Conservation (phyloP, 2,329 filamentous ascomycete genomes). For the Elsinoe australis region DNA sequence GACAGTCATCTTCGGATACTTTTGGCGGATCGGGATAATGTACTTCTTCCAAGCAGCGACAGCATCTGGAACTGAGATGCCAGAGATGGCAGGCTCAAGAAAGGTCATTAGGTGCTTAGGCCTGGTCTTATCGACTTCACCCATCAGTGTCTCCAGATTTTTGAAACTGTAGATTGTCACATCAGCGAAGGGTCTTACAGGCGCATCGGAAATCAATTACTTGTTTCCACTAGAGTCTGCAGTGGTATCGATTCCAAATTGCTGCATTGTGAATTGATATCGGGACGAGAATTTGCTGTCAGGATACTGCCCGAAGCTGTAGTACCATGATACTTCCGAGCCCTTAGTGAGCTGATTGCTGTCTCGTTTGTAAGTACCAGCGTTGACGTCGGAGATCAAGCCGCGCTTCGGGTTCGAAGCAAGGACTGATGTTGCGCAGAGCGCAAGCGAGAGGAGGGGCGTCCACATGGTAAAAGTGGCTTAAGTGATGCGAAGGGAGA, state of each 20-base stretch:
- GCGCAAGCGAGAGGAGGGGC: too few relatives aligned
- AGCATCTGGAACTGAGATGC: neutral
- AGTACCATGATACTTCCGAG: slow-evolving; percentile 4
- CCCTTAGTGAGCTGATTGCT: neutral
- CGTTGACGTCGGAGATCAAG: slow-evolving; percentile 8
- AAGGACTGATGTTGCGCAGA: neutral
- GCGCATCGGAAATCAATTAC: neutral
- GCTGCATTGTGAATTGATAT: slow-evolving; percentile 11
- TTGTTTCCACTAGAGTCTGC: slow-evolving; percentile 1
- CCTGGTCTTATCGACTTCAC: neutral
- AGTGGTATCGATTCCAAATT: slow-evolving; percentile 3
- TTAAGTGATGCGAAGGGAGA: too few relatives aligned
- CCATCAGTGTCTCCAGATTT: slow-evolving; percentile 5
- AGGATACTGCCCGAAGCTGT: slow-evolving; percentile 3
- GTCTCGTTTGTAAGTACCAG: neutral
- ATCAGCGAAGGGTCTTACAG: neutral
- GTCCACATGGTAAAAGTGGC: too few relatives aligned
- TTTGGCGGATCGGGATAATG: slow-evolving; percentile 10
- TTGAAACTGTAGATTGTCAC: neutral
- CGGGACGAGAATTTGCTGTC: neutral
- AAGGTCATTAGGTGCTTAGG: slow-evolving; percentile 7
- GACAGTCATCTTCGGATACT: slow-evolving; percentile 1
- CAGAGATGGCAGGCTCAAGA: slow-evolving; percentile 1
- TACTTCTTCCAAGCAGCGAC: slow-evolving; percentile 11
- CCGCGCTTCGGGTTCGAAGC: slow-evolving; percentile 9